phyloP scores from a whole-genome alignment of 148 eudicot genomes.

The Rhododendron vialii region DNA sequence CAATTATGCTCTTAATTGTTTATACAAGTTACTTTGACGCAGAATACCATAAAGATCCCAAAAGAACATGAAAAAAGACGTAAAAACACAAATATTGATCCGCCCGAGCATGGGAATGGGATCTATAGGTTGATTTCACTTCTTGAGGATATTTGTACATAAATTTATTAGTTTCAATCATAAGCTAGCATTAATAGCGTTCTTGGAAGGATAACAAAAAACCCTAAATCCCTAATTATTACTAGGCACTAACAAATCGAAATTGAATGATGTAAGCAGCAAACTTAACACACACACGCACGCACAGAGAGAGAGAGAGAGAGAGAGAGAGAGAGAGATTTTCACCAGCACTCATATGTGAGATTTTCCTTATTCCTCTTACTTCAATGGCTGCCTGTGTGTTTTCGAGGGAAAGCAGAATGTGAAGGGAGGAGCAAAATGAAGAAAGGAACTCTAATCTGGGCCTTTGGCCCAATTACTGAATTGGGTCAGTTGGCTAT shows the following conservation, averaged over 20 bases:
- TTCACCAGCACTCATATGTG: slow-evolving; percentile 19
- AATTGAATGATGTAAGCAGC: neutral
- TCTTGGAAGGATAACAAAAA: slow-evolving; percentile 1
- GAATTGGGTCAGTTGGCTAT: neutral
- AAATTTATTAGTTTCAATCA: neutral
- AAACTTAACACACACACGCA: neutral
- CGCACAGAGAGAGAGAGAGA: neutral
- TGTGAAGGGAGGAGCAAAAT: neutral
- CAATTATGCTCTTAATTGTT: neutral
- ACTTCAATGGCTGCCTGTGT: neutral
- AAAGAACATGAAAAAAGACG: neutral
- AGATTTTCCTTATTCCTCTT: neutral
- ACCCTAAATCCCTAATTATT: neutral
- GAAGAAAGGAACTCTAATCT: neutral
- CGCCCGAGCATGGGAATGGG: neutral
- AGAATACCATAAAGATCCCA: neutral
- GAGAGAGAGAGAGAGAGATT: slow-evolving; percentile 9
- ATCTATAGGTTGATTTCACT: neutral
- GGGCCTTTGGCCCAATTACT: neutral
- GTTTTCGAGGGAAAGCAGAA: neutral
- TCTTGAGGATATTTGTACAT: neutral
- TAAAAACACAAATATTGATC: neutral
- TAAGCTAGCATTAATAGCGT: neutral
- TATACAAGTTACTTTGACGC: neutral
- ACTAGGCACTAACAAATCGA: neutral